Base-by-base conservation (phyloP, 2,329 filamentous ascomycete genomes). In the Stachybotrys chlorohalonatus region DNA sequence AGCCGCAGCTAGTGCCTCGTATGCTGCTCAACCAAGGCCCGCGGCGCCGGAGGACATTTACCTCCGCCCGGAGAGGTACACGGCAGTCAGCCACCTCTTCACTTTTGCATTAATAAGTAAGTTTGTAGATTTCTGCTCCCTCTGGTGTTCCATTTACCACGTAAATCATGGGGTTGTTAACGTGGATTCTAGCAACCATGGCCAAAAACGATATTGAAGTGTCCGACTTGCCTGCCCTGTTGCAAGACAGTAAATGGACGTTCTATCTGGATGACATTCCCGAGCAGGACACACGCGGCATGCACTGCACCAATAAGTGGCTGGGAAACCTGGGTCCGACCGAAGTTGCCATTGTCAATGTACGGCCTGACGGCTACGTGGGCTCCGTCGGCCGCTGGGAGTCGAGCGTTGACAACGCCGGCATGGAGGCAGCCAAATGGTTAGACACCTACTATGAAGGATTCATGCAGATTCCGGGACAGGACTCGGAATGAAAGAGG, bases 351-450 rank as follows among this genome's bases (percentile, higher is more conserved):
- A 78, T 90, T 47, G 74, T 86, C 47, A 85, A 86, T 61, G 83
- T 90, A 1, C 77, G 87, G 6, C 87, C 87, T 0, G 87, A 90
- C 67, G 86, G 87, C 11, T 90, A 90, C 65, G 81, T 90, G 5
- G 87, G 86, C 1, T 82, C 78, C n/a, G 69, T 88, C 30, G 73
- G 77, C 49, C 70, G 76, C 47, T 80, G 77, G 77, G 76, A 80
- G 63, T 73, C 75, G 39, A 74, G 71, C 59, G 64, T 77, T 31
- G 77, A 79, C 54, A 76, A 76, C 47, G 69, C 77, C 6, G 80
- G 79, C 47, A 66, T 75, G 47, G 72, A 76, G 50, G 80, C 80
- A 8, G 80, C 79, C 31, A 70, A 67, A 56, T 82, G 79, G 79
- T 68, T 82, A 30, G 78, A 82, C 59, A 64, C 67, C 15, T 83